These are phyloP conservation scores for Neurospora crassa DNA, from an alignment of 2,329 filamentous ascomycete species.

Conservation along the genomic window DNA sequence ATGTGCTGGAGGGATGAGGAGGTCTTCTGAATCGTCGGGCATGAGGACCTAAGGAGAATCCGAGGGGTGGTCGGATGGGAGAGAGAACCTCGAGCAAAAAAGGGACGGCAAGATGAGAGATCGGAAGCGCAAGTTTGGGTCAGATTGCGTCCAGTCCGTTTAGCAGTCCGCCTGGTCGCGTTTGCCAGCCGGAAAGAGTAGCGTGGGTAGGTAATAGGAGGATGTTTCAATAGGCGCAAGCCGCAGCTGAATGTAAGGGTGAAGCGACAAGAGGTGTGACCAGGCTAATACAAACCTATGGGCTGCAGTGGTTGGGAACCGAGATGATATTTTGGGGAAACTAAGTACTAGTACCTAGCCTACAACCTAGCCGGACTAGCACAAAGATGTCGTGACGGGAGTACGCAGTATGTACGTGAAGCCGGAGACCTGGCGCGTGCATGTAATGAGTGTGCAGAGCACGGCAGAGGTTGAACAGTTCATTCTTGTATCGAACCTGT, in stretches of 20 bases:
- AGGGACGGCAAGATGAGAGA: background rate
- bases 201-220: background rate
- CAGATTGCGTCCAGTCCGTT: background rate
- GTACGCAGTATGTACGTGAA: background rate
- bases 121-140: background rate
- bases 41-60: conserved; percentile 12
- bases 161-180: background rate
- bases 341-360: background rate
- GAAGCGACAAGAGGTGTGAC: background rate
- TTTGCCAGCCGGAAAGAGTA: background rate
- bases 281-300: background rate
- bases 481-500: background rate
- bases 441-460: background rate
- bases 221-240: background rate
- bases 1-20: conserved; percentile 13
- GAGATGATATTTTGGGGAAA: background rate
- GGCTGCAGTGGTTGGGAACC: background rate
- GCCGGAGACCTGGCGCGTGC: background rate
- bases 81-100: background rate
- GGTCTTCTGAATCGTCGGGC: conserved; percentile 19
- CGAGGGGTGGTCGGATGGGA: background rate
- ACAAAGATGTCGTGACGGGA: background rate
- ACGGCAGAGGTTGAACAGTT: background rate
- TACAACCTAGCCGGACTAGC: background rate
- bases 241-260: background rate